Evolutionary conservation across 2,329 filamentous ascomycete species (phyloP), one percentile per base, ranked within the genome.

Genomic region (Samsoniella hepiali): DNA sequence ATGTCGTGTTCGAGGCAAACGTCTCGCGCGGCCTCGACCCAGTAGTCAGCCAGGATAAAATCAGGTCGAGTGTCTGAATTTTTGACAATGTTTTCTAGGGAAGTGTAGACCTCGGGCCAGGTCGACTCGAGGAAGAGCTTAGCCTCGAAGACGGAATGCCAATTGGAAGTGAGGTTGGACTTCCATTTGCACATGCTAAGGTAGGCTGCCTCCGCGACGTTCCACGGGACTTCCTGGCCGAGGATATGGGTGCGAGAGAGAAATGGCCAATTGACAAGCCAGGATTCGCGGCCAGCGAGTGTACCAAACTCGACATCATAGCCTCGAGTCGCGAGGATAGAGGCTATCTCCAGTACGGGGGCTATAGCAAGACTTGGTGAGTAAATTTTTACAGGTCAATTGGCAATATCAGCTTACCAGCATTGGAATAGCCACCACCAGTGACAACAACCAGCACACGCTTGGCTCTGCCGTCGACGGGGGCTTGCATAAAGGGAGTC

Each of bases 271-370:
- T 27, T 15, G 4, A 44, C 42, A 2, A 51, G 27, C 58, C 58
- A 61, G 8, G 9, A 2, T 13, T 51, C 47, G n/a, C 47, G 58
- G 22, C 58, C 58, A 9, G n/a, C 5, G 8, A 61, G 58, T 10
- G 47, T 61, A 15, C 31, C 47, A 22, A 61, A 61, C 13, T 61
- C 29, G 15, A 61, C 54, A 2, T 29, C 31, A 32, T 61, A 42
- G 17, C 58, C 58, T 6, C 58, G 32, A 13, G 36, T 32, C 5
- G 54, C 11, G 29, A 57, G 54, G 11, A 57, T 45, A 3, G 36
- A 45, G 27, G 36, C 54, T 3, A 57, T 57, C 38, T 57, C 54
- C 4, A 57, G 38, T n/a, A 57, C 36, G 3, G 54, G 54, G 17
- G 54, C 54, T 57, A 45, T 3, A 3, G n/a, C 27, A 45, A 9